A percentile compares a stretch with the other conserved stretches of the same genome.
Evolutionary conservation across 805 yeast species (phyloP).

Genomic region (Ogataea neopini): DNA sequence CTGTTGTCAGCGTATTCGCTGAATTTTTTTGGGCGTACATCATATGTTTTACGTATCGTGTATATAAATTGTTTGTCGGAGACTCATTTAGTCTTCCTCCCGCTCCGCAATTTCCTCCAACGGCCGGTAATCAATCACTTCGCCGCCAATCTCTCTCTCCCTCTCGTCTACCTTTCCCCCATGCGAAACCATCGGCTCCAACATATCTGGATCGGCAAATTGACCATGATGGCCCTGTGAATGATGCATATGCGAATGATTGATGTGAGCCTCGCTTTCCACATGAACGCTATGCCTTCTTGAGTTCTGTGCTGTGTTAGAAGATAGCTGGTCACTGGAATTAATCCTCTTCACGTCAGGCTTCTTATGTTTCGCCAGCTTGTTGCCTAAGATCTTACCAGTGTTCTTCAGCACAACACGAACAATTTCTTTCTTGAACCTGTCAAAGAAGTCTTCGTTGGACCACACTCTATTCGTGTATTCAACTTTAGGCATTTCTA

Average conservation of each 20-base stretch:
- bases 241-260: conserved; percentile 20
- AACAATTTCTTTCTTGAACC: conserved; percentile 60
- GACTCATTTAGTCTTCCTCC: neutral
- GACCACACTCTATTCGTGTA: conserved; percentile 71
- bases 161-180: conserved; percentile 3
- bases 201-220: conserved; percentile 29
- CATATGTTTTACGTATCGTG: too few relatives aligned
- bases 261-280: neutral
- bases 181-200: conserved; percentile 17
- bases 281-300: neutral
- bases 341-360: neutral
- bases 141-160: conserved; percentile 6
- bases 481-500: conserved; percentile 63
- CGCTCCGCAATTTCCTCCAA: conserved; percentile 14
- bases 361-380: conserved; percentile 41
- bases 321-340: conserved; percentile 10
- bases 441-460: conserved; percentile 62
- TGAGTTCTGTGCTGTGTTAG: conserved; percentile 13
- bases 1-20: too few relatives aligned
- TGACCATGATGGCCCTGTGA: conserved; percentile 8
- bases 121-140: conserved; percentile 10
- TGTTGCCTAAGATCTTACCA: conserved; percentile 78
- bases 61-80: too few relatives aligned
- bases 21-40: too few relatives aligned
- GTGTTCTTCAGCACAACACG: conserved; percentile 61